Base-by-base conservation (phyloP, 441 rosid species). In the Theobroma grandiflorum region DNA sequence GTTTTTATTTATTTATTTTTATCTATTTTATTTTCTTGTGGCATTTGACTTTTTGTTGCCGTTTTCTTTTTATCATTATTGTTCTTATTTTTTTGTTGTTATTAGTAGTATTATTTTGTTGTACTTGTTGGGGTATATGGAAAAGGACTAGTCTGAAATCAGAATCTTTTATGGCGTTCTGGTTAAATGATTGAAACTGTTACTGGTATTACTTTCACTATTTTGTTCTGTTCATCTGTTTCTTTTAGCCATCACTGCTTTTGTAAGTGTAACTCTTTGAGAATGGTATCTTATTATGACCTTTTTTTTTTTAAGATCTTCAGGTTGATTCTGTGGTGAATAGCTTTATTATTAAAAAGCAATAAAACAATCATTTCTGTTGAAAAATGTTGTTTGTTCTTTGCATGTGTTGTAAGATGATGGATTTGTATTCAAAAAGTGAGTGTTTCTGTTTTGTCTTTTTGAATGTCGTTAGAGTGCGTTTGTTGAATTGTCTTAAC, bases 401-500 rank as follows among this genome's bases (percentile, higher is more conserved):
- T 69, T 43, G 67, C 52, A 20, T 64, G 80, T 16, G 20, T 35
- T 42, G 65, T 81, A 57, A 22, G 73, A 52, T 63, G 67, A 4
- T 45, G 45, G 67, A 70, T 69, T 66, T 66, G 6, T 59, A 66
- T 71, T 67, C 49, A 11, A 65, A 79, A 70, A 38, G 77, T 62
- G 26, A 12, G 33, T 14, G 40, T 31, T 9, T 20, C n/a, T 6
- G 50, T 26, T 40, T 61, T 37, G 16, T 22, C 1, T 61, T 80
- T 79, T 70, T 3, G 75, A 9, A 55, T 35, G 14, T 73, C 22
- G 14, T 59, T 10, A 37, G 50, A 4, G 8, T 26, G 73, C 33
- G 76, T 79, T 31, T 74, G 69, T 81, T 78, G 85, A 81, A 81
- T 59, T 37, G 45, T 72, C 62, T 10, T 40, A n/a, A 84, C 78